Conservation (phyloP, 352 stramenopile genomes). For the Phytophthora megakarya region DNA sequence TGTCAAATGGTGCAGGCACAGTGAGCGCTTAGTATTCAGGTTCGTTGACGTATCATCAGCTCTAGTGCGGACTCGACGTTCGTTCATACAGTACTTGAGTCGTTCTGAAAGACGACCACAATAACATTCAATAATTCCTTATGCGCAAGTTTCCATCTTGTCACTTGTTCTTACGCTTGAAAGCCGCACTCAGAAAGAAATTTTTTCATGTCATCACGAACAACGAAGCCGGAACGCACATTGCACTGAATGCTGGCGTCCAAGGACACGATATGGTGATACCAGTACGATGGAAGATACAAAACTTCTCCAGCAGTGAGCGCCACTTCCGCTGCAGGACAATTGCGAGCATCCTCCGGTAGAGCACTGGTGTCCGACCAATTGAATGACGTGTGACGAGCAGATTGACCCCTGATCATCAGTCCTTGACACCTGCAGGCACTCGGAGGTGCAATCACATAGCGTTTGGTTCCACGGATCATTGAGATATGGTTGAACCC, state of each 20-base stretch:
- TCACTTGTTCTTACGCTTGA: background rate
- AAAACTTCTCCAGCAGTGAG: constrained; percentile 93
- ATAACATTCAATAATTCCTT: constrained; percentile 19
- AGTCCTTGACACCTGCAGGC: constrained; percentile 85
- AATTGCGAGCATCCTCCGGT: constrained; percentile 44
- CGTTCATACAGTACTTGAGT: constrained; percentile 32
- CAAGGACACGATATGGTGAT: constrained; percentile 96
- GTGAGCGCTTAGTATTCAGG: constrained; percentile 3
- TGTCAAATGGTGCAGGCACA: background rate
- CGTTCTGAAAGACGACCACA: constrained; percentile 18
- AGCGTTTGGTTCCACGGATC: constrained; percentile 90
- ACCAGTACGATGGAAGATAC: constrained; percentile 95
- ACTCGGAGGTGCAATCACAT: constrained; percentile 92
- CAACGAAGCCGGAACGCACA: constrained; percentile 63
- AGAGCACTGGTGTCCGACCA: constrained; percentile 76
- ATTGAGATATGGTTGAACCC: constrained; percentile 94
- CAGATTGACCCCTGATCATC: constrained; percentile 73
- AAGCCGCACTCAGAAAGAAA: constrained; percentile 55
- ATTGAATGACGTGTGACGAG: constrained; percentile 91
- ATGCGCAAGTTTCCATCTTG: constrained; percentile 9
- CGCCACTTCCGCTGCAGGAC: constrained; percentile 89
- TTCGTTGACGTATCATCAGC: background rate
- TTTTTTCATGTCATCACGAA: constrained; percentile 38
- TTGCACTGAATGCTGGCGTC: constrained; percentile 96
- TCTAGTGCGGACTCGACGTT: constrained; percentile 20